Conservation (phyloP, 2,329 filamentous ascomycete species). For the Aspergillus sp. region DNA sequence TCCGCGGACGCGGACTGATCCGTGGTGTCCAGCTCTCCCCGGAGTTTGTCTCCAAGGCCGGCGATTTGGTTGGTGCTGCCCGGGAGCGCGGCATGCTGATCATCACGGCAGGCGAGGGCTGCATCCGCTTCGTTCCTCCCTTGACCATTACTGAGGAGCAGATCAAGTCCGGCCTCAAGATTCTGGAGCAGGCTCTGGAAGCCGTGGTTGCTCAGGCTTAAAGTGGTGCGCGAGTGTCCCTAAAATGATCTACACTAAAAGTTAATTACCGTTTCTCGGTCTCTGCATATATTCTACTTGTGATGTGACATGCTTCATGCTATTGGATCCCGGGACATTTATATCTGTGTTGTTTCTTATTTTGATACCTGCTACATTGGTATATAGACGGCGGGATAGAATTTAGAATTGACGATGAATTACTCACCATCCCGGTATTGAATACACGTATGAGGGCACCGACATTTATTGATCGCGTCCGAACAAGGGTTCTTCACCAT, state of each 20-base stretch:
- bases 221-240: not conserved
- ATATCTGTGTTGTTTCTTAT: not conserved
- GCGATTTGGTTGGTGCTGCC: slow-evolving; percentile 75
- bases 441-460: too few species aligned
- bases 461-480: too few species aligned
- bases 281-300: not conserved
- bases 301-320: not conserved
- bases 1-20: slow-evolving; percentile 81
- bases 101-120: slow-evolving; percentile 92
- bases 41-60: slow-evolving; percentile 58
- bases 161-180: slow-evolving; percentile 74
- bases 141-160: slow-evolving; percentile 77
- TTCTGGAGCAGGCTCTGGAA: slow-evolving; percentile 69
- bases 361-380: not conserved
- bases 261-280: not conserved
- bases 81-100: slow-evolving; percentile 84
- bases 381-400: not conserved
- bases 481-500: too few species aligned
- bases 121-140: slow-evolving; percentile 86
- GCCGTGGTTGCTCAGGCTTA: slow-evolving; percentile 52
- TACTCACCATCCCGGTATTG: too few species aligned
- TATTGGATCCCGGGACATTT: not conserved
- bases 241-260: not conserved
- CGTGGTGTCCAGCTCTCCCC: slow-evolving; percentile 79
- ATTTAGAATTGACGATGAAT: not conserved